Conservation (phyloP, 768 basidiomycete genomes). For the Rhodotorula paludigena region DNA sequence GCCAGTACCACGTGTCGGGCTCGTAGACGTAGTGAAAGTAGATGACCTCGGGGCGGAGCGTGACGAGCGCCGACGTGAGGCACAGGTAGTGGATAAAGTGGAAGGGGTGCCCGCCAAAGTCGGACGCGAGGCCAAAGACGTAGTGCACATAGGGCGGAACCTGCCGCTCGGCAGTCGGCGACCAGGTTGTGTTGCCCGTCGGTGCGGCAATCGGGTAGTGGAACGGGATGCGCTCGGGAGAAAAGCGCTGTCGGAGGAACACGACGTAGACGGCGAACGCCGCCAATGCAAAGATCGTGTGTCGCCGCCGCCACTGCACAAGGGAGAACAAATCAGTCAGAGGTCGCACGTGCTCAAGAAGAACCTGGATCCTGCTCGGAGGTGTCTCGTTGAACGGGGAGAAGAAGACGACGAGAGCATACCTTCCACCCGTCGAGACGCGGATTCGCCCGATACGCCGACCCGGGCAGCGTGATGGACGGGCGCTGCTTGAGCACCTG, state of each 20-base stretch:
- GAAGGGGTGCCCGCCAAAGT: constrained; percentile 39
- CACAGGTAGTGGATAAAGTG: constrained; percentile 44
- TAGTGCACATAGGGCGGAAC: constrained; percentile 38
- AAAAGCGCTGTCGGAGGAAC: constrained; percentile 22
- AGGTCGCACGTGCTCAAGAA: too few relatives aligned
- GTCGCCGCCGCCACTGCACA: neutral
- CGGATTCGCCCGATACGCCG: too few relatives aligned
- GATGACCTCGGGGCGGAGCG: constrained; percentile 44
- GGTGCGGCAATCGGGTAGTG: constrained; percentile 12
- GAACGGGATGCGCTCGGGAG: constrained; percentile 33
- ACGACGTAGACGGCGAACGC: neutral
- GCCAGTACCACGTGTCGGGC: constrained; percentile 47
- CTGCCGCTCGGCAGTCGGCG: constrained; percentile 3
- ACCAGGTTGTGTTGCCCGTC: neutral
- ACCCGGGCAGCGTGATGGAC: too few relatives aligned
- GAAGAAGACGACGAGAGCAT: neutral
- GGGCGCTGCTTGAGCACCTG: too few relatives aligned
- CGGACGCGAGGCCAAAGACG: constrained; percentile 45
- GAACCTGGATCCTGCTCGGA: too few relatives aligned
- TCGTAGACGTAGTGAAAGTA: constrained; percentile 46
- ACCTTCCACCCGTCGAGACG: neutral
- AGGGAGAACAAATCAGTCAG: neutral
- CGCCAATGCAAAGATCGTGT: neutral
- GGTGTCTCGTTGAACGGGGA: neutral
- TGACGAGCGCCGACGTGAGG: constrained; percentile 44